These are phyloP conservation scores for Saccharomycopsis vini DNA, from an alignment of 805 yeast genomes.

Conservation along the genomic window DNA sequence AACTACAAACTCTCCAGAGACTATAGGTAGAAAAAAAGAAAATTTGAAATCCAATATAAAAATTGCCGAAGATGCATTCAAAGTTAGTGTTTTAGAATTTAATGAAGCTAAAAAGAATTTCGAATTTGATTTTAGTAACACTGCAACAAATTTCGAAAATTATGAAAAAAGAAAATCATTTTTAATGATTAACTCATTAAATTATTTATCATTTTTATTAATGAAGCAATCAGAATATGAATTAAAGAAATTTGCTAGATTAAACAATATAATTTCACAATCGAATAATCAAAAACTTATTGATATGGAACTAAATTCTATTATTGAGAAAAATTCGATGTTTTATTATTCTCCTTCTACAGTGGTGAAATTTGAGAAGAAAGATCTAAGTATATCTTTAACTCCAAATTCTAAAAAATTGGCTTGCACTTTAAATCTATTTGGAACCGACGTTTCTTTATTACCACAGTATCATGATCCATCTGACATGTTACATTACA, in stretches of 20 bases:
- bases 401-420: neutral
- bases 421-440: conserved; percentile 7
- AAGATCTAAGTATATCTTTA: conserved; percentile 4
- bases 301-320: conserved; percentile 9
- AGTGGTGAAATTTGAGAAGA: conserved; percentile 12
- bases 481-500: conserved; percentile 2
- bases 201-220: conserved; percentile 17
- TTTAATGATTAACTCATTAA: conserved; percentile 14
- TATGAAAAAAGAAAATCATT: conserved; percentile 9
- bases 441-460: conserved; percentile 18
- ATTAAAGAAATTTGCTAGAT: conserved; percentile 13
- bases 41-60: conserved; percentile 1
- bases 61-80: conserved; percentile 10
- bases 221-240: conserved; percentile 20
- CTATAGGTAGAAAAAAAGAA: conserved; percentile 11
- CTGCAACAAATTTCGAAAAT: conserved; percentile 9
- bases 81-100: conserved; percentile 2
- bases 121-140: conserved; percentile 9
- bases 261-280: conserved; percentile 11
- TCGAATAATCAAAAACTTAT: conserved; percentile 14
- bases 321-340: conserved; percentile 7
- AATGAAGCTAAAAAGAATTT: conserved; percentile 5
- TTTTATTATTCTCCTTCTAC: conserved; percentile 15
- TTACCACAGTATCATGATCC: conserved; percentile 12
- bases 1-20: conserved; percentile 13